A percentile compares a stretch with the other conserved stretches of the same genome.
phyloP scores from a whole-genome alignment of 2,329 filamentous ascomycete genomes.

The Hypoxylon sp. region DNA sequence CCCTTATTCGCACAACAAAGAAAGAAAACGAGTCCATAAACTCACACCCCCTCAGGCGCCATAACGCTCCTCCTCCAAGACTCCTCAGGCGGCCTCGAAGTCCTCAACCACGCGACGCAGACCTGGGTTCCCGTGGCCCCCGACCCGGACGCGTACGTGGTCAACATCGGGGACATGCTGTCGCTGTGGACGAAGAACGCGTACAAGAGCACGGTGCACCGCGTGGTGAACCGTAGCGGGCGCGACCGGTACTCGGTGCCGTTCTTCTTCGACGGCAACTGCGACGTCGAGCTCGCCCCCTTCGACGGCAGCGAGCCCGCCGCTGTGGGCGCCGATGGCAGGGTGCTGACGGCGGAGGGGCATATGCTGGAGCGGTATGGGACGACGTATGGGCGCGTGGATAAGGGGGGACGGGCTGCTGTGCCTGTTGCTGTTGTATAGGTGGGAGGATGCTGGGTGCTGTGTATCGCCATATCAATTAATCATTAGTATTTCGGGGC shows the following conservation, averaged over 20 bases:
- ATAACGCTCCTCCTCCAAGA: slow-evolving; percentile 50
- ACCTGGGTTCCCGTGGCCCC: slow-evolving; percentile 43
- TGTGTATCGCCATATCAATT: neutral
- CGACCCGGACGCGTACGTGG: slow-evolving; percentile 45
- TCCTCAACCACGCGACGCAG: slow-evolving; percentile 32
- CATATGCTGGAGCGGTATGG: slow-evolving; percentile 55
- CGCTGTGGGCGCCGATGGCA: slow-evolving; percentile 36
- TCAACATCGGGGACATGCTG: slow-evolving; percentile 50
- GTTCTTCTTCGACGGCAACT: slow-evolving; percentile 49
- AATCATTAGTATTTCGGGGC: too few species aligned
- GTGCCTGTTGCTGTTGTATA: slow-evolving; percentile 15
- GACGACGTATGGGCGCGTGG: slow-evolving; percentile 49
- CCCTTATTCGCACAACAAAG: neutral
- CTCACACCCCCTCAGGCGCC: slow-evolving; percentile 38
- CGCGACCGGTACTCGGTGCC: slow-evolving; percentile 45
- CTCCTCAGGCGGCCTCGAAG: slow-evolving; percentile 44
- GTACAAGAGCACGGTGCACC: slow-evolving; percentile 47
- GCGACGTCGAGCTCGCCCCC: slow-evolving; percentile 51
- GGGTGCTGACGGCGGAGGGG: slow-evolving; percentile 52
- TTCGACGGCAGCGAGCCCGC: slow-evolving; percentile 52
- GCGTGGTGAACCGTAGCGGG: slow-evolving; percentile 46
- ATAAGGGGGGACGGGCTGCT: neutral
- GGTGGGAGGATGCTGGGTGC: neutral
- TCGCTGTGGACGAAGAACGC: slow-evolving; percentile 43
- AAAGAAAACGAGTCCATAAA: neutral